Evolutionary conservation across 176 grass and related monocot genomes (phyloP).

Genomic region (Musa beccarii): DNA sequence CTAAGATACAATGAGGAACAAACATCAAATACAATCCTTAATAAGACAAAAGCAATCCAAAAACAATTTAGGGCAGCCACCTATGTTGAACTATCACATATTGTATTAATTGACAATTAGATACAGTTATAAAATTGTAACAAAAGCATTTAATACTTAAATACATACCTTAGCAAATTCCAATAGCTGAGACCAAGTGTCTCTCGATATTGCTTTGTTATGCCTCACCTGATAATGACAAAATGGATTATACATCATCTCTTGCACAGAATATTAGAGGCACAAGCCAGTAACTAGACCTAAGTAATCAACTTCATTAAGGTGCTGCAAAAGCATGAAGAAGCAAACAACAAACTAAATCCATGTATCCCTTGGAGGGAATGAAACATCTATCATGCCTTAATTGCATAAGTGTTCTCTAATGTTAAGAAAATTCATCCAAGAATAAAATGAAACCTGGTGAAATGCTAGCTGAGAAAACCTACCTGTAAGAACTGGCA

Average conservation of each 20-base stretch:
- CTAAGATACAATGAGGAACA: not conserved
- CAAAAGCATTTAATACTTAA: not conserved
- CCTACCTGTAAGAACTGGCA: constrained; percentile 88
- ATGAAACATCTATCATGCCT: not conserved
- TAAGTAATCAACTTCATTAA: not conserved
- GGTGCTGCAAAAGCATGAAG: not conserved
- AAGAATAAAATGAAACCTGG: too few species aligned
- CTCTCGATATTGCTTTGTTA: constrained; percentile 95
- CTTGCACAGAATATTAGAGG: constrained; percentile 3
- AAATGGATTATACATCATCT: not conserved
- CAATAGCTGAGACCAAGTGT: constrained; percentile 94
- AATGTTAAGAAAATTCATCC: too few species aligned
- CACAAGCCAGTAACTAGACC: not conserved
- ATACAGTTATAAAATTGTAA: constrained; percentile 8
- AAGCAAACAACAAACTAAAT: not conserved
- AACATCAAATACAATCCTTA: not conserved
- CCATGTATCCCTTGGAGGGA: not conserved
- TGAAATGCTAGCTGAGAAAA: not conserved
- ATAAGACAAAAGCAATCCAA: not conserved
- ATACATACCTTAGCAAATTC: constrained; percentile 93
- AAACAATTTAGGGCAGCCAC: not conserved
- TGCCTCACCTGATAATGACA: constrained; percentile 63
- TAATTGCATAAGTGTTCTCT: not conserved
- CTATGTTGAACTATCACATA: too few species aligned
- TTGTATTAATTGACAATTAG: not conserved